phyloP scores from a whole-genome alignment of 441 rosid genomes.

The Brassica hybrid region DNA sequence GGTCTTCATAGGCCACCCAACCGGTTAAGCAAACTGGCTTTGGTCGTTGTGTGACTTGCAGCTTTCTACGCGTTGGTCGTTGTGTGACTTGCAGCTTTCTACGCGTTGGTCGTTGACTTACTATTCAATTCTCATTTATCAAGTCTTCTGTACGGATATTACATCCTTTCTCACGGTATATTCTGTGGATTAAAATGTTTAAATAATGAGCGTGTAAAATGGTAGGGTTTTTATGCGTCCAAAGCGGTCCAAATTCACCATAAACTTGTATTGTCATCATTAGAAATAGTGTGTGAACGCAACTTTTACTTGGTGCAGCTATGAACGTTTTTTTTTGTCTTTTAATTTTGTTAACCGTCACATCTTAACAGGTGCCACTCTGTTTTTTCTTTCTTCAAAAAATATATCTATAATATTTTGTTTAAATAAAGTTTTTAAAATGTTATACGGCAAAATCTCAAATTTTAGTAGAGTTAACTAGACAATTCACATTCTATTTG shows the following conservation, averaged over 20 bases:
- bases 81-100: slow-evolving; percentile 7
- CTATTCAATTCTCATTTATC: neutral
- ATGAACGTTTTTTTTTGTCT: slow-evolving; percentile 2
- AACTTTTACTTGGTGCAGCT: neutral
- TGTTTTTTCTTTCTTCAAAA: neutral
- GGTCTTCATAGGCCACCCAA: neutral
- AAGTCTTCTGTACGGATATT: slow-evolving; percentile 24
- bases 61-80: neutral
- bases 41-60: slow-evolving; percentile 14
- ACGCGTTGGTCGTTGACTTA: slow-evolving; percentile 15
- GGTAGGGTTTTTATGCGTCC: neutral
- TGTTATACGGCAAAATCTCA: neutral
- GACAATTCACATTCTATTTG: neutral
- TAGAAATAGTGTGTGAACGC: slow-evolving; percentile 10
- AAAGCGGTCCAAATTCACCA: slow-evolving; percentile 8
- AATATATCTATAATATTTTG: neutral
- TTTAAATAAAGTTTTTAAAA: neutral
- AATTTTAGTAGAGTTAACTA: neutral
- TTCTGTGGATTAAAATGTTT: neutral
- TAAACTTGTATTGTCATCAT: neutral
- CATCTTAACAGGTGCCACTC: slow-evolving; percentile 2
- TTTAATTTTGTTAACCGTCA: neutral
- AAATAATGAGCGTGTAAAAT: neutral
- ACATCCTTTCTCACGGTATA: slow-evolving; percentile 9
- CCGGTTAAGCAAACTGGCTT: slow-evolving; percentile 10